These are phyloP conservation scores for Helianthus tuberosus DNA, from an alignment of 129 eudicot species.

Conservation along the genomic window DNA sequence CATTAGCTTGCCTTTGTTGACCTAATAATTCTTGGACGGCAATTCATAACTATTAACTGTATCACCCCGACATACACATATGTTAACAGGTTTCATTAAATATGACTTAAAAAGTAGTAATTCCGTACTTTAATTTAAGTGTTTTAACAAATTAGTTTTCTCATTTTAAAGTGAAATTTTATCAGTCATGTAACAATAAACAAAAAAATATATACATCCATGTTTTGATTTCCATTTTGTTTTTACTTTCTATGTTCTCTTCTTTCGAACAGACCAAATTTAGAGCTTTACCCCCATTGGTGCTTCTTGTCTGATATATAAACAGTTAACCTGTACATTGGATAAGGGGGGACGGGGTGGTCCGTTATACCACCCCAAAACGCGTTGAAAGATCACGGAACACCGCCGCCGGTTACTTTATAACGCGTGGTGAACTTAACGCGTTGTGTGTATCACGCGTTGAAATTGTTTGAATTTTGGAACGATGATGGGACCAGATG, in stretches of 20 bases:
- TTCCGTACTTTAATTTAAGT: not conserved
- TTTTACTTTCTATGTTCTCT: not conserved
- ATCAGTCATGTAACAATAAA: constrained; percentile 8
- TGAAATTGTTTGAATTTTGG: too few relatives aligned
- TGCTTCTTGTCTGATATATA: constrained; percentile 21
- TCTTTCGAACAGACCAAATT: constrained; percentile 16
- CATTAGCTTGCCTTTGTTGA: constrained; percentile 44
- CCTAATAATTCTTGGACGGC: constrained; percentile 33
- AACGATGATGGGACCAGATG: too few relatives aligned
- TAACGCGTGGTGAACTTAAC: too few relatives aligned
- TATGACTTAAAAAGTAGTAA: constrained; percentile 1
- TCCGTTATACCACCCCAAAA: too few relatives aligned
- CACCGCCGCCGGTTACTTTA: too few relatives aligned
- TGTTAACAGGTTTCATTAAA: constrained; percentile 10
- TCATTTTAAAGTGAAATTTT: not conserved
- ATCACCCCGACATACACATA: constrained; percentile 9
- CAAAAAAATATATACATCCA: not conserved
- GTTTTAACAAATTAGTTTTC: not conserved
- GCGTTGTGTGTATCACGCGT: too few relatives aligned
- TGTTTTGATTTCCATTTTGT: not conserved
- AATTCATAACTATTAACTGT: constrained; percentile 26
- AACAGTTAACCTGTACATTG: not conserved
- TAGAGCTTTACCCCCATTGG: constrained; percentile 30
- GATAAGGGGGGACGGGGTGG: too few relatives aligned
- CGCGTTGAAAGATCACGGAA: too few relatives aligned